Base-by-base conservation (phyloP, 768 basidiomycete genomes). In the Lactarius quietus region DNA sequence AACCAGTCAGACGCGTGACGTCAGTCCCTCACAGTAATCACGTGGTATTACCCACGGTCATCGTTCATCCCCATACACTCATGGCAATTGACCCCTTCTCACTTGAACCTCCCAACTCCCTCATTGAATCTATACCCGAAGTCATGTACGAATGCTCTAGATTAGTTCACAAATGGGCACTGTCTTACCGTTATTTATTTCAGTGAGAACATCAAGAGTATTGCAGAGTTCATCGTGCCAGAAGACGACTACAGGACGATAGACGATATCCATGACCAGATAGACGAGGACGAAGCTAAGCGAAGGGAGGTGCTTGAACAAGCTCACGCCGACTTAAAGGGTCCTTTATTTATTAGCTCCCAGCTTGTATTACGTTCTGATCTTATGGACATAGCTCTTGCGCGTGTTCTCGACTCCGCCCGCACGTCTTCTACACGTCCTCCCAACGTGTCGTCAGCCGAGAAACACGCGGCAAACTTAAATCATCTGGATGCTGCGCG, bases 181-280 rank as follows among this genome's bases (percentile, higher is more conserved):
- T 3, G 3, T 28, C 33, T 61, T 29, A 35, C 54, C 17, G 45
- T 28, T 35, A 55, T 14, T 9, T 3, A 18, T 12, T 18, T 36
- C 66, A 91, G 89, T 57, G 86, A 86, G 68, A 83, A 87, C 20
- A 85, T 91, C 54, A 81, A 80, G 68, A 86, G 86, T 65, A 89
- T 92, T 83, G 77, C 83, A 36, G 81, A 83, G 4, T 86, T 91
- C 63, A 89, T 93, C 61, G 86, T 90, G 70, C 88, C 89, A 14
- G 86, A 88, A 51, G 89, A 91, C 60, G 91, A 93, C 74, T 91
- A 86, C 72, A 76, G 88, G 63, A 87, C 88, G 15, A 89, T 93
- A 57, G 84, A 86, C 18, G 84, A 82, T 8, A 86, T 89, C 9
- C 89, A 92, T 69, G 86, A 91, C 64, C 85, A 82, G 68, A 86